Percentiles rank a stretch among this genome's conserved stretches.
Evolutionary conservation across 73 alveolate species (phyloP).

Genomic region (Paramecium tetraurelia): DNA sequence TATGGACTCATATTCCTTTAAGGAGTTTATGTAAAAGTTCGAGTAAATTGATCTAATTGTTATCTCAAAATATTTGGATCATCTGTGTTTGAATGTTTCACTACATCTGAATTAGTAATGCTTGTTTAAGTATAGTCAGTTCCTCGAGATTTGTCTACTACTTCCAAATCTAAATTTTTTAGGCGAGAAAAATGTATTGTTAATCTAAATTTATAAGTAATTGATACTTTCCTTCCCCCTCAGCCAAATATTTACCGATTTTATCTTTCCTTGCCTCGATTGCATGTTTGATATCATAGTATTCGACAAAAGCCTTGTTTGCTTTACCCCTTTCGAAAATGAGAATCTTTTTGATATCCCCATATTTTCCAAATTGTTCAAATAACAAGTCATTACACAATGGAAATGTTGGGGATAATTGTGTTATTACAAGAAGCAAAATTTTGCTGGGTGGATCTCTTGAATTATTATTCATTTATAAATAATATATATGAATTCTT

Average conservation of each 20-base stretch:
- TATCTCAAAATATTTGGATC: neutral
- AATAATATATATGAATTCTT: neutral
- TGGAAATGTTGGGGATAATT: conserved; percentile 44
- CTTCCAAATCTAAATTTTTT: conserved; percentile 7
- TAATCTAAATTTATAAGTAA: neutral
- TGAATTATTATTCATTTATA: conserved; percentile 14
- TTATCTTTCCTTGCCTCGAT: conserved; percentile 26
- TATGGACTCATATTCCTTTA: neutral
- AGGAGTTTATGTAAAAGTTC: neutral
- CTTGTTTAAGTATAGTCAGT: conserved; percentile 10
- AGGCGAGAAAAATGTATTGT: conserved; percentile 42
- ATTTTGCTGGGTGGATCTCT: conserved; percentile 48
- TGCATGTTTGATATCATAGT: neutral
- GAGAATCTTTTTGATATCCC: neutral
- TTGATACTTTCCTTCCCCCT: neutral
- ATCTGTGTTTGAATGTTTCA: neutral
- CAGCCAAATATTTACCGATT: neutral
- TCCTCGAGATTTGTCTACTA: conserved; percentile 53
- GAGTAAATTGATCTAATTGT: neutral
- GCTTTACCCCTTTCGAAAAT: conserved; percentile 44
- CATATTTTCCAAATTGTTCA: neutral
- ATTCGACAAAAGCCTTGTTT: conserved; percentile 38
- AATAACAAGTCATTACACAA: neutral
- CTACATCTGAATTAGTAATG: neutral
- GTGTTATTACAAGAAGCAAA: neutral